Percentiles rank a stretch among this genome's conserved stretches.
phyloP scores from a whole-genome alignment of 2,329 filamentous ascomycete genomes.

The Neonectria faginata region DNA sequence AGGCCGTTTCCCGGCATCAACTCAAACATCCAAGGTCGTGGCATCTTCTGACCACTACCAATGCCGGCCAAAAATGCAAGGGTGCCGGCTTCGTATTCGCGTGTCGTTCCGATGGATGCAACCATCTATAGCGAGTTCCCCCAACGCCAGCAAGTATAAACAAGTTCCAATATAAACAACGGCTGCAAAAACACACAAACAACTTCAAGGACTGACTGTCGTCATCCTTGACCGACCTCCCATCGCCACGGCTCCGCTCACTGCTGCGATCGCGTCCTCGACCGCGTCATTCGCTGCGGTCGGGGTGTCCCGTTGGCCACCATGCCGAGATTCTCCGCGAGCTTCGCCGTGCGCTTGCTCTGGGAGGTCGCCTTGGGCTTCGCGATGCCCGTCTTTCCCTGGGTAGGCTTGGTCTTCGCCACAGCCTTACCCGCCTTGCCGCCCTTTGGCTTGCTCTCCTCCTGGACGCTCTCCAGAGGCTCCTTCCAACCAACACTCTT shows the following conservation, averaged over 20 bases:
- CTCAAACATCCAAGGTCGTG: slow-evolving; percentile 24
- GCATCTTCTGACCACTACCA: slow-evolving; percentile 36
- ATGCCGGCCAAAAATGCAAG: slow-evolving; percentile 33
- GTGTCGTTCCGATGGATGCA: slow-evolving; percentile 19
- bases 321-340: slow-evolving; percentile 50
- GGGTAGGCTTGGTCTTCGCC: slow-evolving; percentile 40
- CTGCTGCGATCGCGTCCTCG: slow-evolving; percentile 42
- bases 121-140: slow-evolving; percentile 4
- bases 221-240: not conserved
- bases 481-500: slow-evolving; percentile 52
- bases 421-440: slow-evolving; percentile 39
- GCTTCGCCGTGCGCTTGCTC: slow-evolving; percentile 44
- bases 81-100: slow-evolving; percentile 24
- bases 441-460: slow-evolving; percentile 39
- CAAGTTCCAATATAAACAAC: not conserved
- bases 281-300: slow-evolving; percentile 48
- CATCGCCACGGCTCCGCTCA: slow-evolving; percentile 27
- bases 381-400: slow-evolving; percentile 45
- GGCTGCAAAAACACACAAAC: not conserved
- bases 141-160: slow-evolving; percentile 7
- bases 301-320: slow-evolving; percentile 52
- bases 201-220: not conserved
- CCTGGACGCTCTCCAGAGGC: slow-evolving; percentile 47
- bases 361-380: slow-evolving; percentile 46
- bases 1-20: slow-evolving; percentile 10